Base-by-base conservation (phyloP, 495 filamentous ascomycete species). In the Jackrogersella minutella region DNA sequence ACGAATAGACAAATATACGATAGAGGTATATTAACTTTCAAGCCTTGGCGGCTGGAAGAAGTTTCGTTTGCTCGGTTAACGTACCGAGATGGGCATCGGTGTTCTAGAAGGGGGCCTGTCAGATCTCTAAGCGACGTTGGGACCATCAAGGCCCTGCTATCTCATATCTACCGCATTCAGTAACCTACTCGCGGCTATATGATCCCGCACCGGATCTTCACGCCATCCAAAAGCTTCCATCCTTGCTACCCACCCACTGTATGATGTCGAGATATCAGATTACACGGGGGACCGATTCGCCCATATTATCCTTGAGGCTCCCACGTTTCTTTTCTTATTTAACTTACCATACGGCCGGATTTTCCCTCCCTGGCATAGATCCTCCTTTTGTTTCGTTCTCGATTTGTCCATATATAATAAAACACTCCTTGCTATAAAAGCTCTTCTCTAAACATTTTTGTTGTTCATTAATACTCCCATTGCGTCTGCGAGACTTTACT, bases 71-170 rank as follows among this genome's bases (percentile, higher is more conserved):
- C 62, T 68, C 58, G 64, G 64, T 26, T 46, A 33, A 21, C 43
- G 24, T 58, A 51, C 58, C 64, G 64, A 62, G 58, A 52, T 55
- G 52, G 64, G 64, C 44, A 53, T 13, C 22, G 54, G 53, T 16
- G 65, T 59, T 68, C 59, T 68, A 63, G 65, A 68, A 58, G 65
- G 40, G 26, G 41, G 31, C 58, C 39, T 62, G 64, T 68, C 58
- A 59, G 54, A 63, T 68, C 58, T 34, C 10, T 58, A 56, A 58
- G 28, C 50, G 62, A 39, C 52, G 21, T 21, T 26, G n/a, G 26
- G 6, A 28, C 13, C 9, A 13, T 24, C 6, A n/a, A 9, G 43
- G 31, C 37, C 39, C 24, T 21, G 21, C n/a, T 26, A 44, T 21
- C 53, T 59, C 36, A 49, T 60, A 59, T 51, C 60, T 60, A 60